Base-by-base conservation (phyloP, 441 rosid genomes). In the Erysimum cheiri region DNA sequence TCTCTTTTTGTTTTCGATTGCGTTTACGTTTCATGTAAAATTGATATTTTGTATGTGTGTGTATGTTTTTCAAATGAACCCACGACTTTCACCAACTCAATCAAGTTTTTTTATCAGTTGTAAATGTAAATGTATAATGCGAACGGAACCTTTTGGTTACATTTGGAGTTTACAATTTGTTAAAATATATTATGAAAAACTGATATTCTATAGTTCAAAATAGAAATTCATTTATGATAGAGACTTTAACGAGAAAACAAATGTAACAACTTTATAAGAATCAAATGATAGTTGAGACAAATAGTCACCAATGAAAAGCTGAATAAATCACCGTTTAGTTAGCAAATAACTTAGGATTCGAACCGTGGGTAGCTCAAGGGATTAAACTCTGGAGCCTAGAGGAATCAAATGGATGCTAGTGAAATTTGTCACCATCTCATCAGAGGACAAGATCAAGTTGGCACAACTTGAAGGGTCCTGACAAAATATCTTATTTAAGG, bases 381-480 rank as follows among this genome's bases (percentile, higher is more conserved):
- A 7, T 22, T 19, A 54, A 39, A 49, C 52, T 28, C 17, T 7
- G n/a, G n/a, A n/a, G n/a, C n/a, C n/a, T n/a, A 46, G 44, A 71
- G 55, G 68, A 71, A 54, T 71, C 17, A 72, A 48, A 47, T 48
- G 41, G 61, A 49, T 40, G 56, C 6, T 49, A 24, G 40, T 32
- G 67, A 60, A 59, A 58, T 17, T 13, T 49, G 72, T 67, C 72
- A 52, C 6, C 63, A 52, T 52, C 50, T 4, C 63, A 60, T 52
- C 50, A 29, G 8, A 5, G 69, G 69, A 37, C 58, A 74, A 67
- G 28, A 67, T 60, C 77, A 74, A 74, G 73, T 60, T 53, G 77
- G 63, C 57, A 53, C 62, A 60, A 73, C 68, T 73, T 73, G 77
- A 50, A 74, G 50, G 35, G 63, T 67, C 49, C 24, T 74, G 71